Conservation (phyloP, 257 asterid species). For the Salvia hispanica region DNA sequence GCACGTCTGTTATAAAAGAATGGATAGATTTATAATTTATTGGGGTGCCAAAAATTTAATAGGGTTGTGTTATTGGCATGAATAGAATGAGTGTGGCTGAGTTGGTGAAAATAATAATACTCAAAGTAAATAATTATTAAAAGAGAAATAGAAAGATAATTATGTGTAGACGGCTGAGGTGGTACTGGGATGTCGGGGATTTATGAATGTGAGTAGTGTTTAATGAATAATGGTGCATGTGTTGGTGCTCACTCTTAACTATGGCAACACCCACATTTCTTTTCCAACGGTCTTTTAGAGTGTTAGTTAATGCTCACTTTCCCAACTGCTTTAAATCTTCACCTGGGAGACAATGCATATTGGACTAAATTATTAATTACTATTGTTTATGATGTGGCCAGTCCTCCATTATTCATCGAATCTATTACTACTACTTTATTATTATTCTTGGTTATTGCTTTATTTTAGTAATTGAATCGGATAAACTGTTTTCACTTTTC, state of each 20-base stretch:
- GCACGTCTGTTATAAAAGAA: neutral
- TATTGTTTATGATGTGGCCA: neutral
- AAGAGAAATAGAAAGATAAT: neutral
- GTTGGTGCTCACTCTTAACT: conserved; percentile 29
- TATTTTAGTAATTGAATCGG: neutral
- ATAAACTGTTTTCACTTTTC: neutral
- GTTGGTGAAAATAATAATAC: conserved; percentile 20
- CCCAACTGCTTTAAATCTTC: conserved; percentile 29
- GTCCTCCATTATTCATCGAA: neutral
- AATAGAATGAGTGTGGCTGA: neutral
- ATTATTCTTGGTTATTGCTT: neutral
- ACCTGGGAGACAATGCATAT: conserved; percentile 21
- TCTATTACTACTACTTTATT: neutral
- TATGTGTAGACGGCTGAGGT: conserved; percentile 31
- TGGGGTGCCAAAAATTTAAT: neutral
- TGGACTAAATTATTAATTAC: neutral
- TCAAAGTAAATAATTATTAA: neutral
- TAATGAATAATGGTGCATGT: conserved; percentile 33
- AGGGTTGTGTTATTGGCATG: conserved; percentile 9
- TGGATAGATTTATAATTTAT: conserved; percentile 25
- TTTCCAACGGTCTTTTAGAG: conserved; percentile 30
- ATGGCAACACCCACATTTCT: conserved; percentile 18
- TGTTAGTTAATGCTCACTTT: conserved; percentile 30
- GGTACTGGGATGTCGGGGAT: conserved; percentile 32
- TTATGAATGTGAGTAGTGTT: conserved; percentile 25